phyloP scores from a whole-genome alignment of 306 rosid species.

The Mimosa bimucronata region DNA sequence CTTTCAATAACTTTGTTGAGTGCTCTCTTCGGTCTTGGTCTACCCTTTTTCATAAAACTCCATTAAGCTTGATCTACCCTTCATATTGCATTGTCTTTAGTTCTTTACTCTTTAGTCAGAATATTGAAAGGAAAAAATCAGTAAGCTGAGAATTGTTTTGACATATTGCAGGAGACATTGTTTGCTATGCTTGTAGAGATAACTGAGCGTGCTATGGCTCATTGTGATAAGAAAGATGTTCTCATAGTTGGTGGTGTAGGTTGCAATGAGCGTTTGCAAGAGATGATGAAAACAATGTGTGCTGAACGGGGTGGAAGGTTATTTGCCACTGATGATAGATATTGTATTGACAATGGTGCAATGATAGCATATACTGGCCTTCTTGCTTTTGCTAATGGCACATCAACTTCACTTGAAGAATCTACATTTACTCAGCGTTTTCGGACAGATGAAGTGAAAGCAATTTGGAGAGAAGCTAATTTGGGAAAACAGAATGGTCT shows the following conservation, averaged over 20 bases:
- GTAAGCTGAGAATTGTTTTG: conserved; percentile 19
- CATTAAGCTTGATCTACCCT: too few relatives aligned
- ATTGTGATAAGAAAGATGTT: conserved; percentile 84
- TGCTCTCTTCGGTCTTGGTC: too few relatives aligned
- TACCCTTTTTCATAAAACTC: too few relatives aligned
- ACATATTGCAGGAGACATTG: conserved; percentile 64
- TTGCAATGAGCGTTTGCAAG: conserved; percentile 87
- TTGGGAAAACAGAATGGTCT: conserved; percentile 37
- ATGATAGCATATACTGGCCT: conserved; percentile 97
- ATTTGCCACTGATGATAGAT: conserved; percentile 93
- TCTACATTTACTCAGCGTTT: conserved; percentile 86
- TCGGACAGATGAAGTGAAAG: conserved; percentile 91
- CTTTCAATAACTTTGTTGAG: too few relatives aligned
- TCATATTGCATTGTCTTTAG: too few relatives aligned
- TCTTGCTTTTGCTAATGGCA: conserved; percentile 76
- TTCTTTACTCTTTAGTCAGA: neutral
- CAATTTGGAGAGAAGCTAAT: conserved; percentile 77
- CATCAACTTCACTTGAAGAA: conserved; percentile 67
- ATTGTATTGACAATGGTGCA: conserved; percentile 92
- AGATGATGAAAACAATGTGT: conserved; percentile 96
- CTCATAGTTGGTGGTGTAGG: conserved; percentile 97
- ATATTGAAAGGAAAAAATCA: neutral
- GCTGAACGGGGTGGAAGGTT: conserved; percentile 83
- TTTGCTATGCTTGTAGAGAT: conserved; percentile 98
- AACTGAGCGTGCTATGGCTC: conserved; percentile 96